Conservation (phyloP, 345 rosid genomes). For the Eucalyptus microcorys region DNA sequence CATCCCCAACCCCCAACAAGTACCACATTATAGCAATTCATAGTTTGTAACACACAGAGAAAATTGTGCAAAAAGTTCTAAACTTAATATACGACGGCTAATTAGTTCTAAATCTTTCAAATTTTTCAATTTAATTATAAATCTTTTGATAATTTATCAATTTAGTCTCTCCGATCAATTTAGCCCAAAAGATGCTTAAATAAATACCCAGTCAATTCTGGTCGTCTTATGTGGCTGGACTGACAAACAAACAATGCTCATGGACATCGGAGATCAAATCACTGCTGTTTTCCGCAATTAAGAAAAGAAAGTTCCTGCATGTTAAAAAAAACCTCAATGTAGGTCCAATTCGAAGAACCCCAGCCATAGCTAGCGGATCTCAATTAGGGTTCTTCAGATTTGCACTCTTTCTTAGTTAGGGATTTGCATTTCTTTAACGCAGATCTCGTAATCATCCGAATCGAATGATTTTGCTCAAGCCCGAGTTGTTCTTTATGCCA, state of each 20-base stretch:
- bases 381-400: too few relatives aligned
- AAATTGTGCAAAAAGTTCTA: not conserved
- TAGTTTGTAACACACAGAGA: not conserved
- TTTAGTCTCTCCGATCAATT: not conserved
- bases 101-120: too few relatives aligned
- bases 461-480: not conserved
- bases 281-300: rapidly evolving
- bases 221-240: not conserved
- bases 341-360: too few relatives aligned
- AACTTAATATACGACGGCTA: not conserved
- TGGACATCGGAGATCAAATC: too few relatives aligned
- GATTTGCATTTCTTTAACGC: too few relatives aligned
- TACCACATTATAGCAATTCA: not conserved
- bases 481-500: not conserved
- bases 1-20: not conserved
- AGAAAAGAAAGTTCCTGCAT: not conserved
- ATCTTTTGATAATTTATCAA: not conserved
- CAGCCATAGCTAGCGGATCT: too few relatives aligned
- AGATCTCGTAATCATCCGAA: too few relatives aligned
- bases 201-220: too few relatives aligned
- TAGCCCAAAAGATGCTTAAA: not conserved
- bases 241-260: not conserved
- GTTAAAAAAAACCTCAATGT: not conserved
- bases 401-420: too few relatives aligned
- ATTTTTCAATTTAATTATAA: too few relatives aligned